Base-by-base conservation (phyloP, 345 rosid genomes). In the Eucalyptus dawsonii region DNA sequence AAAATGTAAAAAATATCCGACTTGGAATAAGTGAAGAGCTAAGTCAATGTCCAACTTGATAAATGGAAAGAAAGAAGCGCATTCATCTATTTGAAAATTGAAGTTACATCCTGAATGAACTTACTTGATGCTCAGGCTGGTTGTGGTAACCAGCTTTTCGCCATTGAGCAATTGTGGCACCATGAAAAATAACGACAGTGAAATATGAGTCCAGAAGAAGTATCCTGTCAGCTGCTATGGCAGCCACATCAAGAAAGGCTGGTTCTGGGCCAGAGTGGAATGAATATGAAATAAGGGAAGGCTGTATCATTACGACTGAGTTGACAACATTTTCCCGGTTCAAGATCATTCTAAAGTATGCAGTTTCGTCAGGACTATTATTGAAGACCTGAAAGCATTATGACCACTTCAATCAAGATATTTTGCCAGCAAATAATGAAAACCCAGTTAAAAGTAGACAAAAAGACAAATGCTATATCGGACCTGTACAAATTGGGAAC, bases 401-500 rank as follows among this genome's bases (percentile, higher is more conserved):
- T 87, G 69, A 88, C 34, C 69, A 86, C 34, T 88, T 47, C 21
- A 14, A 58, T 65, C 47, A 76, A 90, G 29, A 87, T 50, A 86
- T 62, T 80, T 88, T 11, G 22, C 51, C 17, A 13, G 34, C 76
- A 87, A 24, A 29, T 58, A 40, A 76, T 42, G 42, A 47, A 83
- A 58, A 34, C 21, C 62, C 62, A 88, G 34, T 69, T 37, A 69
- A 47, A 87, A 69, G 83, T 56, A 72, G 88, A 50, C 50, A 50
- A 49, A 49, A 45, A 87, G 40, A 58, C 60, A 65, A 86, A 50
- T 80, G 80, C 2, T 42, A 86, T 80, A 22, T 24, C 50, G 87
- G 92, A 97, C 99, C 98, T 98, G 98, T 88, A 98, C 97, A 95
- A 96, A 98, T 91, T 98, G 99, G 51, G 99, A 98, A 87, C 99